Conservation (phyloP, 2,329 filamentous ascomycete species). For the Xylaria sp. region DNA sequence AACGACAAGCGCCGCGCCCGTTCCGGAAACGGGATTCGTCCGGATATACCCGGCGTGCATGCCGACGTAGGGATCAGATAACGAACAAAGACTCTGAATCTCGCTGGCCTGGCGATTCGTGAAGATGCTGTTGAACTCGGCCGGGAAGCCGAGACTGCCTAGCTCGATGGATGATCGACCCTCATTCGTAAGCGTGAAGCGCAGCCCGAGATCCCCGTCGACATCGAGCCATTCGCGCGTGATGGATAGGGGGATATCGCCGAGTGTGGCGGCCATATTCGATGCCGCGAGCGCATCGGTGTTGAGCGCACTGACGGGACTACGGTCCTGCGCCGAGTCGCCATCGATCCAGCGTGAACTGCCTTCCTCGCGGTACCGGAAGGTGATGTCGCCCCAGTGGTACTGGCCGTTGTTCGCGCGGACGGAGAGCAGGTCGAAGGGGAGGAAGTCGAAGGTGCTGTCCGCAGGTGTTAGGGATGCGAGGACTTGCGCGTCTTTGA, state of each 20-base stretch:
- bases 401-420: slow-evolving; percentile 50
- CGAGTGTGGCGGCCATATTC: slow-evolving; percentile 39
- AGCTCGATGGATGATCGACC: slow-evolving; percentile 42
- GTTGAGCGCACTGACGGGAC: slow-evolving; percentile 32
- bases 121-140: slow-evolving; percentile 60
- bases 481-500: slow-evolving; percentile 43
- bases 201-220: slow-evolving; percentile 45
- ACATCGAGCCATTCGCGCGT: slow-evolving; percentile 48
- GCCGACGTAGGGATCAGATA: slow-evolving; percentile 57
- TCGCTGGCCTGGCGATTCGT: slow-evolving; percentile 43
- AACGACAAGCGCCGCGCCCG: slow-evolving; percentile 48
- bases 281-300: slow-evolving; percentile 35
- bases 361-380: slow-evolving; percentile 45
- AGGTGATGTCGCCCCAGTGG: slow-evolving; percentile 54
- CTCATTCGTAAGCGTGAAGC: slow-evolving; percentile 46
- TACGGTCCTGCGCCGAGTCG: slow-evolving; percentile 41
- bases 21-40: slow-evolving; percentile 47
- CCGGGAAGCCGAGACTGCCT: slow-evolving; percentile 52
- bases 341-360: slow-evolving; percentile 40
- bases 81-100: slow-evolving; percentile 46
- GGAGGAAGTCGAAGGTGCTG: slow-evolving; percentile 49
- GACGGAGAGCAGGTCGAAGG: slow-evolving; percentile 43
- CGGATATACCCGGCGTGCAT: slow-evolving; percentile 54
- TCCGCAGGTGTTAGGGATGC: slow-evolving; percentile 41
- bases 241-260: slow-evolving; percentile 38